Base-by-base conservation (phyloP, 1,284 basidiomycete species). In the Tilletia caries region DNA sequence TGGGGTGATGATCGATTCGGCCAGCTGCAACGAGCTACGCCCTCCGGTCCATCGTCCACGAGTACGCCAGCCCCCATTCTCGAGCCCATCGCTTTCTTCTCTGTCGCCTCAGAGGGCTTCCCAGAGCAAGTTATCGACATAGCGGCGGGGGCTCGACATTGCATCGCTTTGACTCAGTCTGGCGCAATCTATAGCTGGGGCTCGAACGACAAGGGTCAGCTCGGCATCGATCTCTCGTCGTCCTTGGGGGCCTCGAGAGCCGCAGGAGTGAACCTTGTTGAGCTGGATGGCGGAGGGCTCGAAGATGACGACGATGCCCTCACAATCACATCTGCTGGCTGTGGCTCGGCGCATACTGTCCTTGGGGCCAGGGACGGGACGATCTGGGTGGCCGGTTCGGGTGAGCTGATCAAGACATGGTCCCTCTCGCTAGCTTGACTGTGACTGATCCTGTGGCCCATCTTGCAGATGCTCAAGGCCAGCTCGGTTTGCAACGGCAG, bases 1-100 rank as follows among this genome's bases (percentile, higher is more conserved):
- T 58, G 52, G 52, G 52, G 52, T 27, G 52, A 58, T 27, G 52
- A 58, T 29, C 52, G 52, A 5, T 58, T 58, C 18, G 52, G 23
- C 6, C 52, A 58, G 27, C 52, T 50, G 20, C 46, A 50, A 20
- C 46, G 18, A 5, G 25, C 46, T 4, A 4, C 4, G 46, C 5
- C 46, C 6, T 58, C 52, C n/a, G 12, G 48, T 23, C 23, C 50
- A 6, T 52, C 50, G 23, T 52, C 23, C 23, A 23, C 23, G 12
- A 8, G 12, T 18, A 8, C 23, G 12, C 15, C 50, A 15, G 50
- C 23, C 52, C 52, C 23, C 52, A 27, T 25, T 13, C 52, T 50
- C 6, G 3, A 27, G 29, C 52, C 52, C 13, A 58, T 58, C 52
- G 13, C 6, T 18, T 58, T 58, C 52, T 58, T 58, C 52, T 58